Base-by-base conservation (phyloP, 805 yeast species). In the Maudiozyma turicensis region DNA sequence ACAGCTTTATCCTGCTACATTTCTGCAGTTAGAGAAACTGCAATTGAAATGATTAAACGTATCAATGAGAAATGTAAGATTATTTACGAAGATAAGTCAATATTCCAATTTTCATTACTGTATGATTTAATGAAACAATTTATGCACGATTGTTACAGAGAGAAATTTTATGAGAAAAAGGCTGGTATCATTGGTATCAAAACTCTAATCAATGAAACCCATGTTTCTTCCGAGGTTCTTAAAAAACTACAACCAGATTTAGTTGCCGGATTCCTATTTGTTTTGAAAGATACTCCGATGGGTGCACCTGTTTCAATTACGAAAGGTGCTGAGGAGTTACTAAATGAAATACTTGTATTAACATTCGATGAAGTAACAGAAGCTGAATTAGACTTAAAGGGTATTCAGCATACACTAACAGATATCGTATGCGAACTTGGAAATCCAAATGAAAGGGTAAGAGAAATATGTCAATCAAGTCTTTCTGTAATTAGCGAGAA, bases 401-500 rank as follows among this genome's bases (percentile, higher is more conserved):
- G 86, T 31, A 83, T 88, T 65, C 87, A 82, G 56, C 82, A 90
- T 11, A 74, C 93, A 29, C 80, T 87, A 35, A 88, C 95, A n/a
- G 84, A 91, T 30, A 73, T 95, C 54, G 95, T 91, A 1, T 89
- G 89, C 60, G 99, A 93, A 61, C 74, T 93, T 51, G 93, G 95
- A 39, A 89, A 93, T 62, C 84, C 98, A 0, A 88, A 86, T 55
- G 78, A 81, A 10, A 76, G 78, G 40, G 96, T 91, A 1, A 76
- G 99, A 57, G 81, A 80, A 51, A 85, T 95, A 0, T 82, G 96
- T 0, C 90, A 86, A 61, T 71, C 76, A 31, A 80, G 91, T 1
- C 71, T 93, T 53, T 63, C 71, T 20, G 78, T 78, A 1, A 71
- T 93, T 14, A 78, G 96, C 0, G 83, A 82, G 11, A 77, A 84